Evolutionary conservation across 495 filamentous ascomycete genomes (phyloP).

Genomic region (Hyaloscypha variabilis): DNA sequence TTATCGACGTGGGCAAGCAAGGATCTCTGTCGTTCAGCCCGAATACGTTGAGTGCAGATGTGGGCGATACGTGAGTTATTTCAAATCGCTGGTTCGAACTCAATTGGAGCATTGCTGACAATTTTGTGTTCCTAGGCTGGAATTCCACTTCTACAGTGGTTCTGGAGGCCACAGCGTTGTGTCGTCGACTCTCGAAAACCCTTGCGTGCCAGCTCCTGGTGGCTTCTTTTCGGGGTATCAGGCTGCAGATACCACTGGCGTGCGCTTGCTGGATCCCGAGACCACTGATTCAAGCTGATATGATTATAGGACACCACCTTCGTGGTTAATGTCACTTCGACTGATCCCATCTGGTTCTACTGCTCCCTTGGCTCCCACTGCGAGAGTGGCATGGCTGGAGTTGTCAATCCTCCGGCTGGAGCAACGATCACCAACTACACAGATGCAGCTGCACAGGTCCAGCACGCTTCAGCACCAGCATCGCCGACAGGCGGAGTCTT

Average conservation of each 20-base stretch:
- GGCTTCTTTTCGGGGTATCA: constrained; percentile 40
- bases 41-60: constrained; percentile 49
- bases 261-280: background rate
- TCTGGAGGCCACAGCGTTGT: constrained; percentile 62
- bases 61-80: constrained; percentile 47
- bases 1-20: constrained; percentile 22
- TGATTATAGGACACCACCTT: constrained; percentile 43
- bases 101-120: background rate
- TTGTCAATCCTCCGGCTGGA: constrained; percentile 42
- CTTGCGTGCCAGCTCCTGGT: constrained; percentile 56
- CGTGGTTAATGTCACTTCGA: constrained; percentile 41
- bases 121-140: constrained; percentile 43
- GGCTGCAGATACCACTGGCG: constrained; percentile 39
- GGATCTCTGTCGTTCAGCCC: constrained; percentile 59
- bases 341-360: constrained; percentile 52
- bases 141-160: constrained; percentile 68
- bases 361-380: constrained; percentile 46
- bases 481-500: constrained; percentile 10
- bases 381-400: constrained; percentile 48
- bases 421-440: constrained; percentile 15
- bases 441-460: constrained; percentile 10
- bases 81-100: background rate
- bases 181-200: constrained; percentile 64
- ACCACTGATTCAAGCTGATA: background rate
- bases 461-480: constrained; percentile 2